Base-by-base conservation (phyloP, 2,329 filamentous ascomycete species). In the Penicillium sp. region DNA sequence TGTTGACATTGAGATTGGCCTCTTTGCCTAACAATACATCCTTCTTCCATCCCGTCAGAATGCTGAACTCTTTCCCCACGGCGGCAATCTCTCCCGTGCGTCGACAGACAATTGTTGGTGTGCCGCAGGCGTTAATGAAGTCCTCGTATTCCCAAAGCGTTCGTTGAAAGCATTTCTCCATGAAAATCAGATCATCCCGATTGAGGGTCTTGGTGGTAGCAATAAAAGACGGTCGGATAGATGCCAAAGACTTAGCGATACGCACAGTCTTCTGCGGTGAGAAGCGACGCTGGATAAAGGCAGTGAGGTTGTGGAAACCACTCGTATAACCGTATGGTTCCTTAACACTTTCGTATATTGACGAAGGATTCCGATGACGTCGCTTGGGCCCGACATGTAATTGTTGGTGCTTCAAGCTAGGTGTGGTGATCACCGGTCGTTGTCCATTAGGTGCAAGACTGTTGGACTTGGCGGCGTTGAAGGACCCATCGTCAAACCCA, bases 101-200 rank as follows among this genome's bases (percentile, higher is more conserved):
- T 48, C 95, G 87, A 69, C 91, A 96, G 26, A 98, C 91, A 56
- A 99, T 87, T 0, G 93, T 96, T 0, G 95, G 95, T 4, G 92
- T 96, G 39, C 91, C 91, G 59, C 89, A 91, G 62, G 91, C 87
- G 56, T 90, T 87, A 79, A 97, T 90, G 64, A 96, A 95, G 63
- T 96, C 91, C 71, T 98, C 91, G 68, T 96, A 96, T 71, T 96
- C 92, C 69, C 92, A 91, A 11, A 98, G 81, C 0, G 91, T 96
- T 37, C 95, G 86, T 75, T 99, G 95, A 71, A 98, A 91, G 68
- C 90, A 96, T 76, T 96, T 96, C 74, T 99, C 95, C 90, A 96
- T 96, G 74, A 98, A 97, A 22, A 99, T 87, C 27, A 98, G 81
- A 74, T 99, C 95, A 68, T 95, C 89, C 19, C 88, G 82, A 62